Evolutionary conservation across 2,329 filamentous ascomycete genomes (phyloP).

Genomic region (Scleromitrula shiraiana): DNA sequence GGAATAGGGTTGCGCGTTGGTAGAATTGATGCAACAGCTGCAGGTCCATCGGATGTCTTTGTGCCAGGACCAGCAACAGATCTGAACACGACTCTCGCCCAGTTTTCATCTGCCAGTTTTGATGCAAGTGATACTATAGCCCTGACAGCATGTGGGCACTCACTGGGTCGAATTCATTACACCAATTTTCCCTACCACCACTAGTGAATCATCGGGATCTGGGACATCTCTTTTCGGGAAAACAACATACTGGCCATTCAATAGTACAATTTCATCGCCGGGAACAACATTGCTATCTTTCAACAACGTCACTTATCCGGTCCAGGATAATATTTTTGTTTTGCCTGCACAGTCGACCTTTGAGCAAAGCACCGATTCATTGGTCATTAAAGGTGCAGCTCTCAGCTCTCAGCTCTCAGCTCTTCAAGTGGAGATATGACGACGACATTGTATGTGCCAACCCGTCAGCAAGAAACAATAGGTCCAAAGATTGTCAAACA

Average conservation of each 20-base stretch:
- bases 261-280: background rate
- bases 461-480: background rate
- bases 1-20: constrained; percentile 12
- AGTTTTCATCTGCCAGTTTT: constrained; percentile 16
- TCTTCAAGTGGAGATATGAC: too few species aligned
- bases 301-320: background rate
- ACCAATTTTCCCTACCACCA: constrained; percentile 1
- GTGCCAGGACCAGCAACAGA: constrained; percentile 12
- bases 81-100: constrained; percentile 6
- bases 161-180: constrained; percentile 15
- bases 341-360: background rate
- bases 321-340: background rate
- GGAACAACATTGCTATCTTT: background rate
- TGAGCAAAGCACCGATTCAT: background rate
- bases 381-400: background rate
- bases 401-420: background rate
- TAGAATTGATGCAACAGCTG: constrained; percentile 17
- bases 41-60: constrained; percentile 17
- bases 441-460: background rate
- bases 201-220: background rate
- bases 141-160: constrained; percentile 15
- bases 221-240: background rate
- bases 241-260: background rate
- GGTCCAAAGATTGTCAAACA: background rate
- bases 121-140: background rate